A percentile compares a stretch with the other conserved stretches of the same genome.
Evolutionary conservation across 2,329 filamentous ascomycete species (phyloP).

Genomic region (Penicillium sp.): DNA sequence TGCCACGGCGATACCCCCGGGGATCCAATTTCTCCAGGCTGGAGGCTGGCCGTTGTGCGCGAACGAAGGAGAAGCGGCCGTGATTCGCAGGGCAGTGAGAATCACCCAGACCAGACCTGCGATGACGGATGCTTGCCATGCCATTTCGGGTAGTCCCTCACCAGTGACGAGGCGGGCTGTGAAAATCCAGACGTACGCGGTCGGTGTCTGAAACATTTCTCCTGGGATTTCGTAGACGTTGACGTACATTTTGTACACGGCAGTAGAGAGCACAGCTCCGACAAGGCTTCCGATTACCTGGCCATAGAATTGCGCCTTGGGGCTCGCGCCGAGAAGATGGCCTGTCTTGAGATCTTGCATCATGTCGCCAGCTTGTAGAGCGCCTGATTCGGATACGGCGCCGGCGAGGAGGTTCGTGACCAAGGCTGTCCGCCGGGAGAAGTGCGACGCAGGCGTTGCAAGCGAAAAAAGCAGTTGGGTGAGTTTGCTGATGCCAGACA

Average conservation of each 20-base stretch:
- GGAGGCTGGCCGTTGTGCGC: conserved; percentile 36
- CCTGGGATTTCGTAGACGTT: conserved; percentile 87
- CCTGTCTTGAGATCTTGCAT: conserved; percentile 98
- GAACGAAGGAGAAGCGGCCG: conserved; percentile 40
- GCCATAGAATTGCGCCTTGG: conserved; percentile 94
- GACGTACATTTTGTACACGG: conserved; percentile 88
- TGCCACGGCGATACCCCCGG: conserved; percentile 85
- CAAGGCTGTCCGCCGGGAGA: conserved; percentile 77
- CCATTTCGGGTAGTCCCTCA: conserved; percentile 81
- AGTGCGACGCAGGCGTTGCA: conserved; percentile 76
- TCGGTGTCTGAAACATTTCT: conserved; percentile 88
- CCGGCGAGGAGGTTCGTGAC: conserved; percentile 94
- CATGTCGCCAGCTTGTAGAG: conserved; percentile 91
- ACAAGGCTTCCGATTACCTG: conserved; percentile 88
- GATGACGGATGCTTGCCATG: conserved; percentile 73
- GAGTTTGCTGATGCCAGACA: conserved; percentile 94
- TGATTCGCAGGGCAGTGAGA: conserved; percentile 71
- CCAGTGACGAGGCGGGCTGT: conserved; percentile 92
- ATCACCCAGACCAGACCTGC: conserved; percentile 73
- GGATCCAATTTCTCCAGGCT: conserved; percentile 73
- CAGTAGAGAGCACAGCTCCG: conserved; percentile 81
- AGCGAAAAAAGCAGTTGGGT: conserved; percentile 94
- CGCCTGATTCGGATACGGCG: conserved; percentile 80
- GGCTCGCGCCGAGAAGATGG: conserved; percentile 86
- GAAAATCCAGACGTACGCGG: conserved; percentile 96